These are phyloP conservation scores for Phialophora macrospora DNA, from an alignment of 2,329 filamentous ascomycete species.

Conservation along the genomic window DNA sequence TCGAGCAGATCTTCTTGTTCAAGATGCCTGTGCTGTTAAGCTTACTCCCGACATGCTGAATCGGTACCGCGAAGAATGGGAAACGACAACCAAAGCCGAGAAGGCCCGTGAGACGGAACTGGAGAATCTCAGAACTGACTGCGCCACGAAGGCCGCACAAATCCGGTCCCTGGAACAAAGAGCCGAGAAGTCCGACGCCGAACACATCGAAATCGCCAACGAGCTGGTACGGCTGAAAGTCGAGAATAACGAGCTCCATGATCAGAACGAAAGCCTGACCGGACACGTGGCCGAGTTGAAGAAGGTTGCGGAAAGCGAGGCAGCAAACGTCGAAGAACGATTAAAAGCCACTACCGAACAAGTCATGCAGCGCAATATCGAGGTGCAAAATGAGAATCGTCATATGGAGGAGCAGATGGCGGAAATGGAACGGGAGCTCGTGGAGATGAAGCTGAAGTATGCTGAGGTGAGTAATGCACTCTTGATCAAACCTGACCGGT, in stretches of 20 bases:
- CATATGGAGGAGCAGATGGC: slow-evolving; percentile 84
- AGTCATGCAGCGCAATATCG: slow-evolving; percentile 88
- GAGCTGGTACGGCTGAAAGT: slow-evolving; percentile 92
- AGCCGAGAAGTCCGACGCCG: slow-evolving; percentile 82
- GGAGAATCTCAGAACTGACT: slow-evolving; percentile 70
- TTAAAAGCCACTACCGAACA: slow-evolving; percentile 86
- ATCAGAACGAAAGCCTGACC: slow-evolving; percentile 86
- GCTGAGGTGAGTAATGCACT: slow-evolving; percentile 75
- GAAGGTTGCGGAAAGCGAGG: slow-evolving; percentile 85
- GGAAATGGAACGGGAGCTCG: slow-evolving; percentile 89
- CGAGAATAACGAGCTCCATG: slow-evolving; percentile 84
- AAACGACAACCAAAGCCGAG: slow-evolving; percentile 82
- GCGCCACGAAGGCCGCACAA: slow-evolving; percentile 70
- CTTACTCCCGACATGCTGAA: slow-evolving; percentile 82
- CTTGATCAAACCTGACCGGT: slow-evolving; percentile 6
- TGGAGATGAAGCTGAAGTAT: slow-evolving; percentile 91
- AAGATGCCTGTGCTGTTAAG: slow-evolving; percentile 86
- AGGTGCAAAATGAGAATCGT: slow-evolving; percentile 92
- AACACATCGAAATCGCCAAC: slow-evolving; percentile 88
- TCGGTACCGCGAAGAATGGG: slow-evolving; percentile 84
- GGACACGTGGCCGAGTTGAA: slow-evolving; percentile 85
- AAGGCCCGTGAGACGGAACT: slow-evolving; percentile 83
- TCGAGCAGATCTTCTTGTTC: slow-evolving; percentile 87
- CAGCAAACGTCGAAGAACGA: slow-evolving; percentile 80
- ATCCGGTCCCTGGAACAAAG: slow-evolving; percentile 87